Percentiles rank a stretch among this genome's conserved stretches.
Conservation (phyloP, 352 stramenopile species). For the Blastocystis sp. region DNA sequence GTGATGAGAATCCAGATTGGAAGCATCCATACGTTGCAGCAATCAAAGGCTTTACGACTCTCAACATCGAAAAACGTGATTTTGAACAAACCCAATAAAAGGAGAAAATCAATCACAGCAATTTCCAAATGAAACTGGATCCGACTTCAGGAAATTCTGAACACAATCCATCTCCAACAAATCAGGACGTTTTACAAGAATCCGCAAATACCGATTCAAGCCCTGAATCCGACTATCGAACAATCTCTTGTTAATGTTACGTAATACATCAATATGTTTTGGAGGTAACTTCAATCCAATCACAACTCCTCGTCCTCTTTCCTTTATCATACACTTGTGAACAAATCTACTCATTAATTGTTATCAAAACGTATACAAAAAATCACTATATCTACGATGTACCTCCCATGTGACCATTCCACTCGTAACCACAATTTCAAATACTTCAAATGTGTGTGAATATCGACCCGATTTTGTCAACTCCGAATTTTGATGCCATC, state of each 20-base stretch:
- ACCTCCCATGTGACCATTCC: neutral
- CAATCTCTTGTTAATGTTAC: neutral
- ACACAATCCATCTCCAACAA: neutral
- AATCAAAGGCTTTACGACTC: conserved; percentile 14
- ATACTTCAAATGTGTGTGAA: neutral
- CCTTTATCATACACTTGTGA: neutral
- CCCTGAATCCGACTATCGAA: neutral
- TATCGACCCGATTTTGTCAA: neutral
- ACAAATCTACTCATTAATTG: neutral
- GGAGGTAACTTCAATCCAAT: neutral
- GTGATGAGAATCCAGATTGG: neutral
- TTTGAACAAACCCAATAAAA: neutral
- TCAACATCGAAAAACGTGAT: neutral
- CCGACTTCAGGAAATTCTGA: neutral
- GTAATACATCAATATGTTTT: neutral
- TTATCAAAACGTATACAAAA: neutral
- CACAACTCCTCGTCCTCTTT: neutral
- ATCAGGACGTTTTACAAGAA: neutral
- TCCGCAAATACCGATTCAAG: neutral
- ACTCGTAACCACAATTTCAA: neutral
- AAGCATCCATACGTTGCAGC: neutral
- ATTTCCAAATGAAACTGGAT: neutral
- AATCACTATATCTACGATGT: neutral
- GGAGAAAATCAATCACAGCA: neutral
- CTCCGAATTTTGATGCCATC: conserved; percentile 10